phyloP scores from a whole-genome alignment of 768 basidiomycete genomes.

The Tremella yokohamensis region DNA sequence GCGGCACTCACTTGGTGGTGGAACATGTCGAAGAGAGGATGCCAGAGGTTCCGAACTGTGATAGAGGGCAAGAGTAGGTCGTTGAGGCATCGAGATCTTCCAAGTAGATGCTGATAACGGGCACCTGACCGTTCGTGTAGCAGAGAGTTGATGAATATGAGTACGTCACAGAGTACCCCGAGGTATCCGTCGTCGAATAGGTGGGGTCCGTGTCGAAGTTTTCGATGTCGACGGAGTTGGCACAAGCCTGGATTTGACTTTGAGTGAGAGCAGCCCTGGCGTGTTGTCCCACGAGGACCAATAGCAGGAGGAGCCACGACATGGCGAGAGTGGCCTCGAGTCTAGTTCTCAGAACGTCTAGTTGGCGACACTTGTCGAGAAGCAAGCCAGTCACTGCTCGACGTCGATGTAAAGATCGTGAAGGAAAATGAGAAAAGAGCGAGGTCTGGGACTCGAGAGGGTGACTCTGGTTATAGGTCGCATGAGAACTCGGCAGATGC shows the following conservation, averaged over 20 bases:
- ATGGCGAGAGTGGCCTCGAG: too few relatives aligned
- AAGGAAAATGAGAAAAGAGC: too few relatives aligned
- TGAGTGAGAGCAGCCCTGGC: constrained; percentile 1
- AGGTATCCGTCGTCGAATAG: constrained; percentile 8
- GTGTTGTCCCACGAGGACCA: too few relatives aligned
- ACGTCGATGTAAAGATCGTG: too few relatives aligned
- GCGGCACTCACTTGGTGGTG: constrained; percentile 4
- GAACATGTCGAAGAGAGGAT: constrained; percentile 4
- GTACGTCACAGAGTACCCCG: background rate
- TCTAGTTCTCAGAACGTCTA: too few relatives aligned
- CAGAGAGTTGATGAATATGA: background rate
- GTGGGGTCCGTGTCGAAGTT: constrained; percentile 1
- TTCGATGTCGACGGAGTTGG: constrained; percentile 3
- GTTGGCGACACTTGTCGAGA: too few relatives aligned
- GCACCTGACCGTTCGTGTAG: background rate
- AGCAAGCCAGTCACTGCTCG: too few relatives aligned
- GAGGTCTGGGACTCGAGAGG: too few relatives aligned
- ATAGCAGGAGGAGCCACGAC: too few relatives aligned
- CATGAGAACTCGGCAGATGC: too few relatives aligned
- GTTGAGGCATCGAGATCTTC: background rate
- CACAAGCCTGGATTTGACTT: constrained; percentile 10
- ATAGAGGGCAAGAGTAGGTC: constrained; percentile 5
- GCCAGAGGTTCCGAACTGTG: constrained; percentile 1
- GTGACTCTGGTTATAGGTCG: too few relatives aligned
- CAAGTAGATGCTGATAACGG: constrained; percentile 3